phyloP scores from a whole-genome alignment of 345 rosid species.

The Stellera chamaejasme region DNA sequence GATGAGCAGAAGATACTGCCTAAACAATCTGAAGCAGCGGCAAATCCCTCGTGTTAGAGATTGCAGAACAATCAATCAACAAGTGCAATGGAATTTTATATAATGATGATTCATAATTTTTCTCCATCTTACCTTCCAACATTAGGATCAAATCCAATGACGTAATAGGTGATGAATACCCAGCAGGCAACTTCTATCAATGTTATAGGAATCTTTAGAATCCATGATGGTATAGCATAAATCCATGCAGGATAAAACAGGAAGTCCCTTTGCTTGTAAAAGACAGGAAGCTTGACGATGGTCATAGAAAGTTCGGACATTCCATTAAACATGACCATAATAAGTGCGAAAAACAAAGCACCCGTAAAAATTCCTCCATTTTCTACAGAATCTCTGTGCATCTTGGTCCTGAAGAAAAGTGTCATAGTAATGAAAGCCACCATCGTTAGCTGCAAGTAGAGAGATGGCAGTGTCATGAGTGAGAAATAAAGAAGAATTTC shows the following conservation, averaged over 20 bases:
- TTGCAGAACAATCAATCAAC: neutral
- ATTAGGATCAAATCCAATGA: constrained; percentile 65
- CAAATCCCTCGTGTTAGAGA: neutral
- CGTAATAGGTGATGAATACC: constrained; percentile 59
- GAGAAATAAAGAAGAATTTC: no score
- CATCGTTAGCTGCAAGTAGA: constrained; percentile 24
- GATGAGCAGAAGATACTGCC: constrained; percentile 36
- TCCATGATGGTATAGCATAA: constrained; percentile 74
- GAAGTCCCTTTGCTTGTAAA: constrained; percentile 81
- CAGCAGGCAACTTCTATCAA: constrained; percentile 58
- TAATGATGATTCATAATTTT: neutral
- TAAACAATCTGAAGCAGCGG: constrained; percentile 29
- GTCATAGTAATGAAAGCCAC: constrained; percentile 34
- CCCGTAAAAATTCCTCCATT: constrained; percentile 56
- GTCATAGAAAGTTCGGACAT: constrained; percentile 71
- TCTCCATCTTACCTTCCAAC: constrained; percentile 40
- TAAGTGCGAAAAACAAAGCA: constrained; percentile 49
- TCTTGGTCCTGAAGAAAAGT: constrained; percentile 48
- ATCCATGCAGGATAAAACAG: constrained; percentile 79
- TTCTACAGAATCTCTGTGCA: constrained; percentile 29
- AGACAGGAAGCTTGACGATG: constrained; percentile 71
- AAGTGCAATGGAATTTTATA: neutral
- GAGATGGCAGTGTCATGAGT: no score
- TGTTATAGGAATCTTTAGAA: constrained; percentile 63
- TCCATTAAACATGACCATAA: constrained; percentile 56